phyloP scores from a whole-genome alignment of 140 eudicot genomes.

The Cichorium intybus region DNA sequence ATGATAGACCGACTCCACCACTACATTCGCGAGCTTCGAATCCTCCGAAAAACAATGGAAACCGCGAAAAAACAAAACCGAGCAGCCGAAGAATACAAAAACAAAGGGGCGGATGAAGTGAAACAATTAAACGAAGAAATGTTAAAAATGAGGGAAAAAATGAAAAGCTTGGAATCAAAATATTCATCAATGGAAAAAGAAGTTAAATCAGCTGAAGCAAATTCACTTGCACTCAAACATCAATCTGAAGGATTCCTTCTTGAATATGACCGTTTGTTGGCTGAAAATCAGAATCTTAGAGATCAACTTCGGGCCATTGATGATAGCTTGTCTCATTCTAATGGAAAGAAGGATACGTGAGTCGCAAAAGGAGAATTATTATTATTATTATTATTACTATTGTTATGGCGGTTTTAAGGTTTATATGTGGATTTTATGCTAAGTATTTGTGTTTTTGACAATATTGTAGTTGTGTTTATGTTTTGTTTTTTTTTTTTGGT shows the following conservation, averaged over 20 bases:
- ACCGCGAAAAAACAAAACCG: conserved; percentile 59
- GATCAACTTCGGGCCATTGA: conserved; percentile 56
- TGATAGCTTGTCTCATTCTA: conserved; percentile 40
- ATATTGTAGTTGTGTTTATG: not conserved
- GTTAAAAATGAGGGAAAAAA: conserved; percentile 32
- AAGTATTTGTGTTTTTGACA: not conserved
- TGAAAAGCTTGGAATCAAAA: conserved; percentile 46
- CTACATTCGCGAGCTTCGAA: conserved; percentile 70
- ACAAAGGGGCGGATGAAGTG: conserved; percentile 47
- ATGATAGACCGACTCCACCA: conserved; percentile 77
- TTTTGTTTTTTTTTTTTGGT: not conserved
- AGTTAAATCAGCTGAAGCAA: conserved; percentile 56
- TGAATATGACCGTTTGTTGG: conserved; percentile 55
- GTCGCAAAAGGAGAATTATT: not conserved
- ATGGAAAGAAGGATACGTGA: conserved; percentile 55
- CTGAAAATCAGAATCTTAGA: conserved; percentile 60
- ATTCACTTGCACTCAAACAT: conserved; percentile 51
- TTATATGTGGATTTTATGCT: conserved; percentile 12
- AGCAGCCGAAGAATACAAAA: conserved; percentile 50
- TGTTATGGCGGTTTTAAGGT: not conserved
- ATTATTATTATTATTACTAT: not conserved
- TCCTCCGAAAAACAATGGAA: conserved; percentile 66
- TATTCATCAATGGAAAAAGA: conserved; percentile 46
- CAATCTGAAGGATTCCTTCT: conserved; percentile 67
- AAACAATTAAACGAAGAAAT: conserved; percentile 47